These are phyloP conservation scores for Eucalyptus dawsonii DNA, from an alignment of 345 rosid genomes.

Conservation along the genomic window DNA sequence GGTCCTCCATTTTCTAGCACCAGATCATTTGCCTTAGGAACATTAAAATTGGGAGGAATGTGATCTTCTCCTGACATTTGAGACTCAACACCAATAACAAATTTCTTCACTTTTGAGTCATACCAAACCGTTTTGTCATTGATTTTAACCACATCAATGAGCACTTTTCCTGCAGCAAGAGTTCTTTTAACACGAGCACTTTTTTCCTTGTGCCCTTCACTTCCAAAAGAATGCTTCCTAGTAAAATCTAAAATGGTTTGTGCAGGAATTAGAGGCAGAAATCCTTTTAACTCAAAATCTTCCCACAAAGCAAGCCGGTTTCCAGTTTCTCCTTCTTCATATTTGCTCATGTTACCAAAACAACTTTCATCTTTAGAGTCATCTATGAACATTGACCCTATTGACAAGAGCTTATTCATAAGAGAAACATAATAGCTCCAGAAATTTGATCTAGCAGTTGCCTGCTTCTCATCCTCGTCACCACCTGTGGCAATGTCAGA, in stretches of 20 bases:
- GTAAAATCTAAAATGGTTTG: conserved; percentile 83
- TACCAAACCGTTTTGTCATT: conserved; percentile 47
- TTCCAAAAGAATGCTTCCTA: conserved; percentile 50
- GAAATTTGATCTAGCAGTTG: conserved; percentile 40
- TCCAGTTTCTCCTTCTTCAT: conserved; percentile 88
- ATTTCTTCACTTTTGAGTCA: conserved; percentile 67
- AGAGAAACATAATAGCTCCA: conserved; percentile 62
- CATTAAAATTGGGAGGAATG: conserved; percentile 8
- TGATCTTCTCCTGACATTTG: conserved; percentile 17
- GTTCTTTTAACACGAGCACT: conserved; percentile 63
- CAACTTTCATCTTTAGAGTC: conserved; percentile 74
- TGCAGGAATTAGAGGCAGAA: conserved; percentile 77
- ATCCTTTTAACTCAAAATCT: conserved; percentile 90
- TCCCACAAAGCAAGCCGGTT: conserved; percentile 87
- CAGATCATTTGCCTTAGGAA: conserved; percentile 9
- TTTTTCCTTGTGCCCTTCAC: conserved; percentile 57
- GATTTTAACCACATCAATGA: conserved; percentile 42
- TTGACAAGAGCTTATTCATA: conserved; percentile 51
- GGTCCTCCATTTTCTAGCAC: conserved; percentile 17
- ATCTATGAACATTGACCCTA: conserved; percentile 36
- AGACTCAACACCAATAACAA: conserved; percentile 55
- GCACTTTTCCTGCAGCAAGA: conserved; percentile 78
- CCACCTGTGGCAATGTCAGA: conserved; percentile 62
- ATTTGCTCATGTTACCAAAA: conserved; percentile 75
- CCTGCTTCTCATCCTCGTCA: conserved; percentile 64